These are phyloP conservation scores for Lycium ferocissimum DNA, from an alignment of 257 asterid genomes.

Conservation along the genomic window DNA sequence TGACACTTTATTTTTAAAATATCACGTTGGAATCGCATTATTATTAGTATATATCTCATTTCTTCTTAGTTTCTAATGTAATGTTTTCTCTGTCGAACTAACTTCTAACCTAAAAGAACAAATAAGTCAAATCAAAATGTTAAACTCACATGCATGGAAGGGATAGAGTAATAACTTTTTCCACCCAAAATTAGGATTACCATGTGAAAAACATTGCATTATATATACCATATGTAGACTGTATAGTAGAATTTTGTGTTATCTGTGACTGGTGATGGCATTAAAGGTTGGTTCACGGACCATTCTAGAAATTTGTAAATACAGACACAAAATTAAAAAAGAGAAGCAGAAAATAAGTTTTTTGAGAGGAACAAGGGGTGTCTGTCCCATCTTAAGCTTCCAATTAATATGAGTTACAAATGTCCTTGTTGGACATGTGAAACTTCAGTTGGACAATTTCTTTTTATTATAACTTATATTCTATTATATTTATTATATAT, in stretches of 20 bases:
- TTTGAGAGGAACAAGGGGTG: slow-evolving; percentile 7
- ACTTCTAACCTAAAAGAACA: not conserved
- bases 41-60: not conserved
- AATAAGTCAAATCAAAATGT: not conserved
- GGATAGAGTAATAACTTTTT: not conserved
- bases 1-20: no score
- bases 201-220: not conserved
- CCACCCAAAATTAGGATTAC: not conserved
- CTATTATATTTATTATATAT: no score
- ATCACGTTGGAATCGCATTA: no score
- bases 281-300: slow-evolving; percentile 45
- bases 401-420: slow-evolving; percentile 7
- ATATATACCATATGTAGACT: no score
- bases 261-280: not conserved
- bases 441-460: slow-evolving; percentile 43
- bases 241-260: not conserved
- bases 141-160: not conserved
- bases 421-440: slow-evolving; percentile 54
- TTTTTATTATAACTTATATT: slow-evolving; percentile 32
- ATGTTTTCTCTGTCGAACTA: not conserved
- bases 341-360: not conserved
- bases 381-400: slow-evolving; percentile 34
- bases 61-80: not conserved
- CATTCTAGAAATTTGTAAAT: slow-evolving; percentile 38
- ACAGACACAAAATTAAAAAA: not conserved